Conservation (phyloP, 768 basidiomycete genomes). For the Inosperma sp. region DNA sequence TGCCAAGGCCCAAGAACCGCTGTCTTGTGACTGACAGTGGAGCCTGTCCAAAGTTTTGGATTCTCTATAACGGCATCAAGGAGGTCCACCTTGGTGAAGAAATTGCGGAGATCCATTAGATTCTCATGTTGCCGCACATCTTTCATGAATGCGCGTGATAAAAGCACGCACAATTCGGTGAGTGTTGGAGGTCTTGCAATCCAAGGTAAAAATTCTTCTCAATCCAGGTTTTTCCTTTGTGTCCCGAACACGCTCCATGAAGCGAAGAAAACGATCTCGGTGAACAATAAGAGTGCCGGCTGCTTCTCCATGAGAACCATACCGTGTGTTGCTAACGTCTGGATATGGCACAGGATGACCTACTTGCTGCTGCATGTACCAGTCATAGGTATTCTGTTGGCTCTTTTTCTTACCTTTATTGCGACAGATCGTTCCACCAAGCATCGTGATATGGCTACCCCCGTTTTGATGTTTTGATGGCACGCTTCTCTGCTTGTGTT, state of each 20-base stretch:
- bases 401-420: constrained; percentile 22
- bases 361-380: constrained; percentile 9
- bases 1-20: constrained; percentile 16
- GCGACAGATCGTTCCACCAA: constrained; percentile 17
- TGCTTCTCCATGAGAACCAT: constrained; percentile 18
- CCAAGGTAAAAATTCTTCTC: constrained; percentile 24
- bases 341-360: constrained; percentile 13
- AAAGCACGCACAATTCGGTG: constrained; percentile 23
- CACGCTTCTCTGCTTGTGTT: constrained; percentile 3
- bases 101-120: constrained; percentile 19
- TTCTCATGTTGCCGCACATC: constrained; percentile 19
- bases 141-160: constrained; percentile 24
- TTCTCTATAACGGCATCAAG: constrained; percentile 13
- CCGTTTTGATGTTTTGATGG: constrained; percentile 11
- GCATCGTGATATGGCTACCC: constrained; percentile 10
- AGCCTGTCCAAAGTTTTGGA: constrained; percentile 16
- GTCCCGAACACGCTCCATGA: constrained; percentile 18
- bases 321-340: constrained; percentile 21
- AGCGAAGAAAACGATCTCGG: constrained; percentile 12
- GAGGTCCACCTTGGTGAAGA: constrained; percentile 17
- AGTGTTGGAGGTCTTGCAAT: constrained; percentile 23
- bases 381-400: constrained; percentile 16
- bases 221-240: constrained; percentile 25
- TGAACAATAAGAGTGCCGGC: constrained; percentile 10
- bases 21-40: constrained; percentile 3